Evolutionary conservation across 2,329 filamentous ascomycete species (phyloP).

Genomic region (Xenoacremonium recifei): DNA sequence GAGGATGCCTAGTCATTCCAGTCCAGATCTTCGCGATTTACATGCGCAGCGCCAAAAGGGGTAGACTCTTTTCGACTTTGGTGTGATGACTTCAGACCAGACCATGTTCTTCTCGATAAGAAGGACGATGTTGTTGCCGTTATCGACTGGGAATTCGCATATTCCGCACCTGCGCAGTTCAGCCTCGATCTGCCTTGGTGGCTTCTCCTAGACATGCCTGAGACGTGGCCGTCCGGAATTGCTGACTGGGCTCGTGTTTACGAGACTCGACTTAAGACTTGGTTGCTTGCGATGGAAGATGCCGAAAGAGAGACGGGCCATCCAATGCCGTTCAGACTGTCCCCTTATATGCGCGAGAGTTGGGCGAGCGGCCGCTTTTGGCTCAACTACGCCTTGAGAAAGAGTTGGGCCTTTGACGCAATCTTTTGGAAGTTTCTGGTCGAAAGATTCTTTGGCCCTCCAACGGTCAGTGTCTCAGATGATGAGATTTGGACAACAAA

Average conservation of each 20-base stretch:
- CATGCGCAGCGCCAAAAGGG: not conserved
- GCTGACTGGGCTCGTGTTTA: not conserved
- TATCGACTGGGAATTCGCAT: constrained; percentile 43
- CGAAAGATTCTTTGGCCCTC: constrained; percentile 31
- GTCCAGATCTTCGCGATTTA: too few relatives aligned
- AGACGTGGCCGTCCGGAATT: not conserved
- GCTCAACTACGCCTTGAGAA: constrained; percentile 33
- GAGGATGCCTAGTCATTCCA: too few relatives aligned
- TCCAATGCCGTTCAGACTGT: not conserved
- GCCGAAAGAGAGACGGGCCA: not conserved
- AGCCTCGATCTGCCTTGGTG: constrained; percentile 38
- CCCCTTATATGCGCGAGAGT: not conserved
- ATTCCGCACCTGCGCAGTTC: constrained; percentile 33
- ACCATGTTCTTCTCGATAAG: constrained; percentile 32
- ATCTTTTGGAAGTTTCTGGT: constrained; percentile 36
- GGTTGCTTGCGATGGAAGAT: not conserved
- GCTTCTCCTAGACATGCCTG: constrained; percentile 18
- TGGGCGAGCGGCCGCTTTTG: constrained; percentile 18
- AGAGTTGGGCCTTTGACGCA: constrained; percentile 37
- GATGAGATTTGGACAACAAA: too few relatives aligned
- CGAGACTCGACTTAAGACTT: not conserved
- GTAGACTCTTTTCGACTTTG: constrained; percentile 4
- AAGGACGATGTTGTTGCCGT: constrained; percentile 27
- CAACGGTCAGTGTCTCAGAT: too few relatives aligned
- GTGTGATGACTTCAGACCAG: constrained; percentile 26